Base-by-base conservation (phyloP, 2,329 filamentous ascomycete species). In the Mollisiaceae sp. region DNA sequence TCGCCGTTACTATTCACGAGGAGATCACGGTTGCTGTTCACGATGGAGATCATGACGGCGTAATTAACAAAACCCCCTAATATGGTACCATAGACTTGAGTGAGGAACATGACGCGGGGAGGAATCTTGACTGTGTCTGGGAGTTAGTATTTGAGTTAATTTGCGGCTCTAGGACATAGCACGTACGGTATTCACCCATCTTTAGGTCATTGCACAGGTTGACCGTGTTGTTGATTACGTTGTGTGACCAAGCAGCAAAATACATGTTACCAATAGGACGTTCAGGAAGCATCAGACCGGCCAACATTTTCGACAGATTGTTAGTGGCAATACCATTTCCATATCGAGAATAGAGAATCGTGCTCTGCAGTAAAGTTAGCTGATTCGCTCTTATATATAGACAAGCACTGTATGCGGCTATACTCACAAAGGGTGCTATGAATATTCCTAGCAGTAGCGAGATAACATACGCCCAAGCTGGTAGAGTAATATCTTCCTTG, bases 281-380 rank as follows among this genome's bases (percentile, higher is more conserved):
- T 3, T 77, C 77, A 15, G 78, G 82, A 60, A 79, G 77, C 63
- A 85, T 74, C 39, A 83, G 81, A 22, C 81, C 83, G 3, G 78
- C 82, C 24, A 85, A 71, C 77, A 84, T 81, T 70, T 85, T 81
- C 11, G 83, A 86, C 45, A 87, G 65, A 63, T 86, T 85, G 71
- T 86, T 86, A 2, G 84, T 87, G 8, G 83, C 82, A 39, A 87
- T 86, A 14, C 85, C 85, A 55, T 83, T 86, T 11, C 85, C 85
- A 47, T 78, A 86, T 0, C 83, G 78, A 2, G 82, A 81, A 64
- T 81, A 85, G 0, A 86, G 77, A 2, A 87, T 70, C 0, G 78
- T 81, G 67, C 84, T 86, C 82, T 84, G 20, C 4, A 24, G n/a
- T 27, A 11, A 24, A 8, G 36, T 59, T 20, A 43, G 56, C 2